Evolutionary conservation across 1,284 basidiomycete genomes (phyloP), one percentile per base, ranked within the genome.

Genomic region (Laetiporus sulphureus): DNA sequence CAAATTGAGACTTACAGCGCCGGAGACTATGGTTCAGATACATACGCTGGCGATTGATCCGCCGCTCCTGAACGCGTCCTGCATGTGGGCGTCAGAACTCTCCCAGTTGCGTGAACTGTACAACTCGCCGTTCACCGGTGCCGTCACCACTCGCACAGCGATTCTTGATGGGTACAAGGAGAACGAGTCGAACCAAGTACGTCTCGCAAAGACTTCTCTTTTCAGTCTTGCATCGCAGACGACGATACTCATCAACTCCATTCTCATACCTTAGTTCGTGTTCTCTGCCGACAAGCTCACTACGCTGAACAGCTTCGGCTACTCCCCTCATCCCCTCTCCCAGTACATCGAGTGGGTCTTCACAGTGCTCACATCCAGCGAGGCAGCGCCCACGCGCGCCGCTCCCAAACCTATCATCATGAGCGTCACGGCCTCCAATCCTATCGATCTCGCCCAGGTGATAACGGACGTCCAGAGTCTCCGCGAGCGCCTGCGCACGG

Each of bases 271-370:
- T n/a, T 44, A 86, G 81, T 80, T 83, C 29, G 74, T 71, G 12
- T 83, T 85, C 50, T 51, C 72, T 21, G 62, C 60, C 16, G 63
- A 65, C 13, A 57, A 66, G 3, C 53, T 68, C 18, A 71, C 82
- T 13, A 78, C 84, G 8, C 54, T 88, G 44, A 90, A 91, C 57
- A 83, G 81, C 1, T 90, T 84, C 57, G 86, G 85, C 19, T 91
- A 89, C 62, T 88, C 83, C 7, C 88, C 87, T 0, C 68, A 81
- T 53, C 76, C 83, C 3, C 67, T 91, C 22, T 55, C 66, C 10
- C 55, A 59, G 20, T 91, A 90, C 60, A 55, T 88, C 30, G 59
- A 58, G 38, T 86, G 81, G 79, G 65, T 85, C 29, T 67, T 73
- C 37, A 48, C 59, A 10, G 67, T 86, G 41, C 64, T 85, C 49